These are phyloP conservation scores for Corinectria fuckeliana DNA, from an alignment of 2,329 filamentous ascomycete species.

Conservation along the genomic window DNA sequence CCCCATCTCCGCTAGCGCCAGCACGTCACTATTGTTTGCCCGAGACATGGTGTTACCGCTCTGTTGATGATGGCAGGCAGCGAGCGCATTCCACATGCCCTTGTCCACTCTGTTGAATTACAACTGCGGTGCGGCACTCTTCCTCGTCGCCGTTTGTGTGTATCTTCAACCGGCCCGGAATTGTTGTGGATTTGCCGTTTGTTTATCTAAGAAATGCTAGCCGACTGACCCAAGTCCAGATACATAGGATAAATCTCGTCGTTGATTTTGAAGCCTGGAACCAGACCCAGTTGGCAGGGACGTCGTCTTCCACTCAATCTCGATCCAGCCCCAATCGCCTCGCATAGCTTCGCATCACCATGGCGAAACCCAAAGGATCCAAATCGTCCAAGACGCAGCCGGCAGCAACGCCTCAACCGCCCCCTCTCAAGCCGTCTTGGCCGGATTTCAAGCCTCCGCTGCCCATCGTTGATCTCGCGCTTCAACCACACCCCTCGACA, in stretches of 20 bases:
- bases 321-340: not conserved
- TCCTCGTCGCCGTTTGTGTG: not conserved
- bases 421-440: constrained; percentile 59
- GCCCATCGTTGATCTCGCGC: constrained; percentile 67
- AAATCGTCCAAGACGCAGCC: constrained; percentile 35
- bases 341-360: constrained; percentile 21
- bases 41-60: not conserved
- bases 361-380: constrained; percentile 44
- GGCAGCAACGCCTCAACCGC: constrained; percentile 37
- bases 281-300: not conserved
- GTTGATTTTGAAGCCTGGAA: not conserved
- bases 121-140: not conserved
- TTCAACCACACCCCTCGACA: constrained; percentile 58
- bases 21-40: too few species aligned
- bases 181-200: not conserved
- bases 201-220: not conserved
- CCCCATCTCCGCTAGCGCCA: not conserved
- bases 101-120: not conserved
- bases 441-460: constrained; percentile 73
- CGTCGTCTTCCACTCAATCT: not conserved
- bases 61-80: not conserved
- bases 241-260: not conserved
- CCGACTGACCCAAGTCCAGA: constrained; percentile 1
- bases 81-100: not conserved
- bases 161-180: not conserved